Conservation (phyloP, 2,329 filamentous ascomycete species). For the Pseudopithomyces maydicus region DNA sequence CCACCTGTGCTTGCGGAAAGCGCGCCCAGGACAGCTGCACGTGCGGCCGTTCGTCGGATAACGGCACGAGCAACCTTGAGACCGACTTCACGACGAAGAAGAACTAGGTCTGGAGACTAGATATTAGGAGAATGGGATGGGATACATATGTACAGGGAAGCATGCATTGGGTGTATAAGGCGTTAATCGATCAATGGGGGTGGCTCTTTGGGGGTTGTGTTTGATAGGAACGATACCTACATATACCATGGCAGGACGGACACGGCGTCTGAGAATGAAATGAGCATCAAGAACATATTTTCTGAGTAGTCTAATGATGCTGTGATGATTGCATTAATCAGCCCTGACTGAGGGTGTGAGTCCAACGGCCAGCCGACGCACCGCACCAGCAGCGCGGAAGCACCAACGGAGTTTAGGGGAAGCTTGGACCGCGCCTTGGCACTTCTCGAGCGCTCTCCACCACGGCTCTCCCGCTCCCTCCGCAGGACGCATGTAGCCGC, state of each 20-base stretch:
- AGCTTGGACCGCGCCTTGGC: conserved; percentile 4
- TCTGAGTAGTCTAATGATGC: not conserved
- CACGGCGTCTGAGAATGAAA: not conserved
- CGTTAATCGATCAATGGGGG: conserved; percentile 11
- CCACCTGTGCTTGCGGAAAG: conserved; percentile 77
- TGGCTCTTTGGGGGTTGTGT: not conserved
- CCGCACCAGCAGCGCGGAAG: not conserved
- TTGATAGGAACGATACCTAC: too few relatives aligned
- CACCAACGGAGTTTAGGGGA: conserved; percentile 1
- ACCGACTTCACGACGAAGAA: conserved; percentile 82
- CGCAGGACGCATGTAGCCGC: conserved; percentile 1
- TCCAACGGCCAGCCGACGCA: not conserved
- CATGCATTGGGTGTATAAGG: conserved; percentile 18
- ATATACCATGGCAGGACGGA: not conserved
- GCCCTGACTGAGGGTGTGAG: not conserved
- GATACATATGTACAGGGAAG: too few relatives aligned
- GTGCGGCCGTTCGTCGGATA: conserved; percentile 74
- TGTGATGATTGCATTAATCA: not conserved
- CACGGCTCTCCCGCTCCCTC: conserved; percentile 12
- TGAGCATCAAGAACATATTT: not conserved
- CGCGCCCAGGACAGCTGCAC: conserved; percentile 76
- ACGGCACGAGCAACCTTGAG: conserved; percentile 69
- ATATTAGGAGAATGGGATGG: too few relatives aligned
- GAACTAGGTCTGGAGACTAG: not conserved
- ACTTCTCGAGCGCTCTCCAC: conserved; percentile 1